These are phyloP conservation scores for Colletotrichum phormii DNA, from an alignment of 2,329 filamentous ascomycete species.

Conservation along the genomic window DNA sequence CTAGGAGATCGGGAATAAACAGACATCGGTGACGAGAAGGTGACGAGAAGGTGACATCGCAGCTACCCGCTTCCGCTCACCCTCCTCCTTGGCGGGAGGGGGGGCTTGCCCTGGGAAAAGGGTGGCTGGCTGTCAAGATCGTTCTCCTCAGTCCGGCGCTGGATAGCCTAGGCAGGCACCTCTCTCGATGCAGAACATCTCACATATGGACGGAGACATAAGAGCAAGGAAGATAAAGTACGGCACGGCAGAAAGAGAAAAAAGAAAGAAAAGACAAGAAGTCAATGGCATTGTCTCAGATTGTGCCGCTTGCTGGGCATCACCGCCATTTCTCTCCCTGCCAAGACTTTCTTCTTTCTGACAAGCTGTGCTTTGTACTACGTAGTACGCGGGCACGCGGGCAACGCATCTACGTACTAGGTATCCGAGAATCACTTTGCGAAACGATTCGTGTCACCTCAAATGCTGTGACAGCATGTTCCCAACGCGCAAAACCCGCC, in stretches of 20 bases:
- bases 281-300: conserved; percentile 11
- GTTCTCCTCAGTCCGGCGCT: not conserved
- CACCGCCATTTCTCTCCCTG: not conserved
- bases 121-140: not conserved
- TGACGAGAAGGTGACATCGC: not conserved
- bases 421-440: not conserved
- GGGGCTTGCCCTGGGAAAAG: no score
- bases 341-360: not conserved
- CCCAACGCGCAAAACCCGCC: not conserved
- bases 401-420: no score
- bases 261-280: not conserved
- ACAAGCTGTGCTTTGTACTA: not conserved
- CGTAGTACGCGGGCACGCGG: not conserved
- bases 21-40: not conserved
- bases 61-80: not conserved
- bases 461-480: not conserved
- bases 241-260: not conserved
- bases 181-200: conserved; percentile 4
- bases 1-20: not conserved
- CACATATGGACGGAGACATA: not conserved
- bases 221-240: no score
- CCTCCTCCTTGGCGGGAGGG: no score
- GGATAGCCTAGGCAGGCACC: not conserved
- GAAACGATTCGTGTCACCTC: not conserved
- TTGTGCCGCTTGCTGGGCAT: not conserved